Evolutionary conservation across 179 eudicot genomes (phyloP).

Genomic region (Beta macrorhiza): DNA sequence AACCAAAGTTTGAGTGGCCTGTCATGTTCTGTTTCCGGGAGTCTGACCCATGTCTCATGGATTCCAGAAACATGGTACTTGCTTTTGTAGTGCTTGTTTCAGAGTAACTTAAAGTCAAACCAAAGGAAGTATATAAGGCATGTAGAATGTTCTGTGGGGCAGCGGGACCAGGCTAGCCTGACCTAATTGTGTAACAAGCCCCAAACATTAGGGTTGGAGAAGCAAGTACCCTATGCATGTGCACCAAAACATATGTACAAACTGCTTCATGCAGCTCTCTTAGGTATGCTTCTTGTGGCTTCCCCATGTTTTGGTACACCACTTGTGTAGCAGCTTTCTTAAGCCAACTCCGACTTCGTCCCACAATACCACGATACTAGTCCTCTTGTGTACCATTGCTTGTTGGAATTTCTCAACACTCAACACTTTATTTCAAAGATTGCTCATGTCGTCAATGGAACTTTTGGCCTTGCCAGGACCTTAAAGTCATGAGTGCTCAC

Average conservation of each 20-base stretch:
- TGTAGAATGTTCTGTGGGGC: too few relatives aligned
- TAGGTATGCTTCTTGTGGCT: neutral
- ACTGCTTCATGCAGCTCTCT: neutral
- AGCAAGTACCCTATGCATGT: neutral
- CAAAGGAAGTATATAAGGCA: neutral
- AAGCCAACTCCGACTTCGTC: too few relatives aligned
- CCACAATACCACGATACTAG: neutral
- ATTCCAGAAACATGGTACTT: neutral
- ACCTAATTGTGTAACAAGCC: neutral
- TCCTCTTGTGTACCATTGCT: neutral
- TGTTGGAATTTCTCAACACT: neutral
- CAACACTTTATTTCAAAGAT: neutral
- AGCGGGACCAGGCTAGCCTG: neutral
- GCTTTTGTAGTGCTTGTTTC: neutral
- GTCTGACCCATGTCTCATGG: neutral
- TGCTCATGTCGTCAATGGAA: neutral
- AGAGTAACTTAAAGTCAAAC: neutral
- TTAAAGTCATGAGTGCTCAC: neutral
- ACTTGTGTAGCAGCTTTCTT: neutral
- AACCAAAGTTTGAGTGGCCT: neutral
- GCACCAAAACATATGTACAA: neutral
- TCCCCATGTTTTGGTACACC: neutral
- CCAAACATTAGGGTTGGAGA: neutral
- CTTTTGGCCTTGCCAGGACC: neutral
- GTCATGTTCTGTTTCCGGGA: neutral